A percentile compares a stretch with the other conserved stretches of the same genome.
phyloP scores from a whole-genome alignment of 805 yeast species.

The Cyberlindnera misumaiensis region DNA sequence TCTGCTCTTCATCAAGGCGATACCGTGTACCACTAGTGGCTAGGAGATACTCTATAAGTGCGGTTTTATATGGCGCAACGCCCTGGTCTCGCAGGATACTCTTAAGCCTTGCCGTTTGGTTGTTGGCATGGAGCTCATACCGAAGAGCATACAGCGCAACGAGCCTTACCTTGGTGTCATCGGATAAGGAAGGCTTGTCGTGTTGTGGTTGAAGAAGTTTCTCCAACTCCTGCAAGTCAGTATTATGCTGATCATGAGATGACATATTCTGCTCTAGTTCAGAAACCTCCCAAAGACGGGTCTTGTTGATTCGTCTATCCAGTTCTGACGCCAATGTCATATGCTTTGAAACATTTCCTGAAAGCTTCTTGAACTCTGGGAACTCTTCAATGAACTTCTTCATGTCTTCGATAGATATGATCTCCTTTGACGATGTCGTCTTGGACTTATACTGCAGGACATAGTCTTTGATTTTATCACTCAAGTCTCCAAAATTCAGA shows the following conservation, averaged over 20 bases:
- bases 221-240: slow-evolving; percentile 51
- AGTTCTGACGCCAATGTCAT: slow-evolving; percentile 85
- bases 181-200: slow-evolving; percentile 34
- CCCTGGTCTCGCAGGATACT: slow-evolving; percentile 31
- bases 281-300: slow-evolving; percentile 74
- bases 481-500: slow-evolving; percentile 89
- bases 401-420: slow-evolving; percentile 81
- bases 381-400: slow-evolving; percentile 85
- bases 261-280: slow-evolving; percentile 86
- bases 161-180: slow-evolving; percentile 60
- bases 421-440: slow-evolving; percentile 65
- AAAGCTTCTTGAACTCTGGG: slow-evolving; percentile 87
- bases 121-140: slow-evolving; percentile 48
- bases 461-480: slow-evolving; percentile 78
- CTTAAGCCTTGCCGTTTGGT: slow-evolving; percentile 34
- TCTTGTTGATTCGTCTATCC: slow-evolving; percentile 59
- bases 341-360: slow-evolving; percentile 86
- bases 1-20: slow-evolving; percentile 32
- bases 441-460: slow-evolving; percentile 76
- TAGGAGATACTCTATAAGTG: slow-evolving; percentile 33
- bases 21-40: slow-evolving; percentile 36
- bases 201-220: slow-evolving; percentile 34
- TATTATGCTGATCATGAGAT: slow-evolving; percentile 51
- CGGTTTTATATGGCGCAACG: slow-evolving; percentile 20
- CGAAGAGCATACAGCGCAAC: slow-evolving; percentile 69